Evolutionary conservation across 176 grass and related monocot species (phyloP), one percentile per base, ranked within the genome.

Genomic region (Aegilops bicornis): DNA sequence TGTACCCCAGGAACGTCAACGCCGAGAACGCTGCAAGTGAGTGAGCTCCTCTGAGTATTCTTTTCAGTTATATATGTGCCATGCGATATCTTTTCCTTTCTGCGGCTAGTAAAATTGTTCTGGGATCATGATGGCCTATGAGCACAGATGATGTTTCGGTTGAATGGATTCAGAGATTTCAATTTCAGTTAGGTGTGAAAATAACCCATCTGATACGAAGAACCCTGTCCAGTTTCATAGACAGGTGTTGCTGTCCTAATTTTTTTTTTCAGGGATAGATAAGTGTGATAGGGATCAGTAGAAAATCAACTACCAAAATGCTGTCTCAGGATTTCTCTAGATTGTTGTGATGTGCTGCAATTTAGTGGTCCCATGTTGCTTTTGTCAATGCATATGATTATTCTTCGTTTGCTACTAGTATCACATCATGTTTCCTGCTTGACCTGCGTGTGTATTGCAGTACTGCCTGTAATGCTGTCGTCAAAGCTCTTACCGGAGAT

Each of bases 391-490:
- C 27, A 16, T 27, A 68, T 25, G 25, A 8, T 73, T 15, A 5
- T 15, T 63, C 9, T 67, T 84, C 62, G 39, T 84, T 80, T 76
- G 3, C 35, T 80, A 60, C 67, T 30, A 69, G 14, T 39, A 10
- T 47, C 30, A 22, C 4, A 19, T 0, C 15, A 80, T 69, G 69
- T 76, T 76, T 67, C 37, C 20, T 69, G 66, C 68, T 73, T 76
- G 22, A 62, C 48, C 61, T 31, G 25, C 69, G 64, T 83, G 50
- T 75, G 17, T 79, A 66, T 68, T 87, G 45, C 93, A 98, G 93
- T 98, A 86, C 62, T 92, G 43, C 93, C 96, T 83, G 93, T 98
- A 32, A 95, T 98, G 96, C 86, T 95, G n/a, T 94, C 92, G 3
- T 95, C 93, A 86, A 98, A 98, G 77, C 84, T 98, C 30, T 88